Conservation (phyloP, 306 rosid species). For the Rubus idaeus region DNA sequence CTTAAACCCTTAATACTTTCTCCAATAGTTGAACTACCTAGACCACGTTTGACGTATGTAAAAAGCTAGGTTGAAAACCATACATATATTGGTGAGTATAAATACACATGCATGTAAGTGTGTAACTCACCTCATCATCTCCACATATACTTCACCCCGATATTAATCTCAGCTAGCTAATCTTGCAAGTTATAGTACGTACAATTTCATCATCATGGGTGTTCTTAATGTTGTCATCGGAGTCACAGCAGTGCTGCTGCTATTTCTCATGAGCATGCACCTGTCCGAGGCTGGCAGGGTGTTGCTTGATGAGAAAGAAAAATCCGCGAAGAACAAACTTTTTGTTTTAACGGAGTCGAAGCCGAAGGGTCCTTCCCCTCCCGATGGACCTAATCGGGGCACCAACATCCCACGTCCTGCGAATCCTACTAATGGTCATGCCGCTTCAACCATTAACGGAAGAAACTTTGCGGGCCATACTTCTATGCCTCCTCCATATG, state of each 20-base stretch:
- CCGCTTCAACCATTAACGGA: background rate
- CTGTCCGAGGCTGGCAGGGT: slow-evolving; percentile 6
- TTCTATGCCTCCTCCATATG: background rate
- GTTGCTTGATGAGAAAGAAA: background rate
- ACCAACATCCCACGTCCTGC: background rate
- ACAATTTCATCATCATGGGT: background rate
- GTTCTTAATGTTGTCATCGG: background rate
- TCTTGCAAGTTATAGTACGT: background rate
- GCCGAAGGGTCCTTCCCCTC: background rate
- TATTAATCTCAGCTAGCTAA: background rate
- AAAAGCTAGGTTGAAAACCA: background rate
- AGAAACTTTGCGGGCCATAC: slow-evolving; percentile 7
- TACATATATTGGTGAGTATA: background rate
- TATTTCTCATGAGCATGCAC: background rate
- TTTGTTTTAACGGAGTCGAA: background rate
- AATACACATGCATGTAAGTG: background rate
- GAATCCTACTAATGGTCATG: background rate
- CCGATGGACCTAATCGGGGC: background rate
- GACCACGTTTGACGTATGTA: background rate
- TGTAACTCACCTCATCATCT: background rate
- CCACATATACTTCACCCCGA: background rate
- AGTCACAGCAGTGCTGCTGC: background rate
- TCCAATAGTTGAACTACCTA: background rate
- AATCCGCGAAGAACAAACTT: background rate
- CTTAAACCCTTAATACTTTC: background rate